These are phyloP conservation scores for Sporothrix sp. DNA, from an alignment of 2,329 filamentous ascomycete genomes.

Conservation along the genomic window DNA sequence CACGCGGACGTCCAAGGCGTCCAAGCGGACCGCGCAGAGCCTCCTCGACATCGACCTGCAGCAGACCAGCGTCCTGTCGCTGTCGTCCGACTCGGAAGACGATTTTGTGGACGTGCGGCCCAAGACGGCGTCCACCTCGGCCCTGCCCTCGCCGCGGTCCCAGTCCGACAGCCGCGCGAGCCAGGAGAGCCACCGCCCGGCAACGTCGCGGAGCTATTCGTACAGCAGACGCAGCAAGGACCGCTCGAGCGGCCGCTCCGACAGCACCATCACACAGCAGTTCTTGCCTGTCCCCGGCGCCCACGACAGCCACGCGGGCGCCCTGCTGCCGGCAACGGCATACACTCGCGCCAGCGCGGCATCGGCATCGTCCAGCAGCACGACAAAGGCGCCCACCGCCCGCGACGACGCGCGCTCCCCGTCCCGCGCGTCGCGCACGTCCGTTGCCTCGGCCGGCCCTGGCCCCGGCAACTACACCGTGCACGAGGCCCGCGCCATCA, in stretches of 20 bases:
- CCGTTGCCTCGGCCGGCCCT: conserved; percentile 14
- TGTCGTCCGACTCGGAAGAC: conserved; percentile 50
- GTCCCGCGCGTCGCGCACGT: conserved; percentile 30
- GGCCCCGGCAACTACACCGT: conserved; percentile 10
- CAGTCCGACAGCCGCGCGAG: neutral
- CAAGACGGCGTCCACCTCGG: conserved; percentile 20
- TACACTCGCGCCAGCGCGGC: conserved; percentile 25
- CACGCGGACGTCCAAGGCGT: conserved; percentile 45
- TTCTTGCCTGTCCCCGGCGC: conserved; percentile 10
- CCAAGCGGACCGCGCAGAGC: conserved; percentile 38
- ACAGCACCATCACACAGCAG: neutral
- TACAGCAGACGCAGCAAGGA: neutral
- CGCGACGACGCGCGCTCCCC: conserved; percentile 14
- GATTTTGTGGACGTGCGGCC: conserved; percentile 26
- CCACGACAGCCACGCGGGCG: neutral
- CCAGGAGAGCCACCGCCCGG: neutral
- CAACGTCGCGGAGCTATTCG: neutral
- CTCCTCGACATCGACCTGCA: conserved; percentile 42
- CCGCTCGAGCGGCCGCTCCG: conserved; percentile 1
- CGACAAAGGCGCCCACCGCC: conserved; percentile 6
- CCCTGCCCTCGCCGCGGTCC: neutral
- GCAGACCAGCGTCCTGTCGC: conserved; percentile 45
- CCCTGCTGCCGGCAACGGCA: conserved; percentile 7
- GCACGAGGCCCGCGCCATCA: conserved; percentile 32
- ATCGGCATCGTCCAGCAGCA: conserved; percentile 15